phyloP scores from a whole-genome alignment of 2,329 filamentous ascomycete species.

The Phialophora verrucosa region DNA sequence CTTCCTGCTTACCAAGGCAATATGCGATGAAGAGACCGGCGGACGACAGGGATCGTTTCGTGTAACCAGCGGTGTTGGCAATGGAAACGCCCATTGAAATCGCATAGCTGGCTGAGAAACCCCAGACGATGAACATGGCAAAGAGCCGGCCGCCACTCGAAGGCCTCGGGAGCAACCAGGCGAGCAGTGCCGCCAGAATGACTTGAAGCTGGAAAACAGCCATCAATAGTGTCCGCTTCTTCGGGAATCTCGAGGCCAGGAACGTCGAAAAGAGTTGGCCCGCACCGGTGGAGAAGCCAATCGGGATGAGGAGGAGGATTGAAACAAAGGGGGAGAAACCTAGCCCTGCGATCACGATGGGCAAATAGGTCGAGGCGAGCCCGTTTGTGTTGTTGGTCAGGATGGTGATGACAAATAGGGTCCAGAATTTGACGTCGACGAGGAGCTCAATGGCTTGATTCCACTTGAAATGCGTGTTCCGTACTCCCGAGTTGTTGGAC shows the following conservation, averaged over 20 bases:
- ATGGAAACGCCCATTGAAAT: slow-evolving; percentile 58
- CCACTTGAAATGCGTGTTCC: slow-evolving; percentile 65
- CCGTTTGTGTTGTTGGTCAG: slow-evolving; percentile 72
- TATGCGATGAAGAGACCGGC: slow-evolving; percentile 36
- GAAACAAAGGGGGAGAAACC: slow-evolving; percentile 67
- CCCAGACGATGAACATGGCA: slow-evolving; percentile 57
- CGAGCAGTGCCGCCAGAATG: slow-evolving; percentile 49
- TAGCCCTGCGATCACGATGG: slow-evolving; percentile 73
- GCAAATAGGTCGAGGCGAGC: slow-evolving; percentile 63
- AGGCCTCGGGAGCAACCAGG: slow-evolving; percentile 52
- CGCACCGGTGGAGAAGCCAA: slow-evolving; percentile 46
- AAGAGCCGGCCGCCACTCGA: slow-evolving; percentile 56
- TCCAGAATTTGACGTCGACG: slow-evolving; percentile 63
- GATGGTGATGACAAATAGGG: slow-evolving; percentile 69
- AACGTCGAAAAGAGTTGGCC: slow-evolving; percentile 50
- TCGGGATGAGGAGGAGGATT: slow-evolving; percentile 64
- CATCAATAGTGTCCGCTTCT: slow-evolving; percentile 49
- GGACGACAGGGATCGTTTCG: slow-evolving; percentile 37
- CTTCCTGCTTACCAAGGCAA: slow-evolving; percentile 11
- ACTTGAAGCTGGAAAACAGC: slow-evolving; percentile 51
- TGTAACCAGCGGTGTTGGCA: slow-evolving; percentile 42
- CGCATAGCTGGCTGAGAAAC: slow-evolving; percentile 54
- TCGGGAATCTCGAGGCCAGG: slow-evolving; percentile 47
- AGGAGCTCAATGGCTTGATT: slow-evolving; percentile 64
- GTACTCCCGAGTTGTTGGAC: slow-evolving; percentile 66